Evolutionary conservation across 1,139 yeast genomes (phyloP).

Genomic region (Ogataea hybrid): DNA sequence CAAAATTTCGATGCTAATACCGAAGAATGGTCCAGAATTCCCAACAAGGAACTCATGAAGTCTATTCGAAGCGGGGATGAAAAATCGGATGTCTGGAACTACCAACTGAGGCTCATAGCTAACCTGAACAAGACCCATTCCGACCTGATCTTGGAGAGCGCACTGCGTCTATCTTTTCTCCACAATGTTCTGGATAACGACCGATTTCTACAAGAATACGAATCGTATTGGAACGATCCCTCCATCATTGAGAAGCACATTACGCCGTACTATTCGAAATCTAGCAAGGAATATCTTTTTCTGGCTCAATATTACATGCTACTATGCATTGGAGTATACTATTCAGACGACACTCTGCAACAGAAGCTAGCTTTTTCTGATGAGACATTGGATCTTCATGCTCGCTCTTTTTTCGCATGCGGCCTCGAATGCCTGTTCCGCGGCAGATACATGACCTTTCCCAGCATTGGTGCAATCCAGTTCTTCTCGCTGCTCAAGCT

Average conservation of each 20-base stretch:
- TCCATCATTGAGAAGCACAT: constrained; percentile 23
- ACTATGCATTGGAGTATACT: constrained; percentile 34
- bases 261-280: constrained; percentile 21
- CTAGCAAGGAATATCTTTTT: constrained; percentile 31
- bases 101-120: constrained; percentile 21
- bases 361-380: constrained; percentile 25
- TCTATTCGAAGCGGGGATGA: constrained; percentile 19
- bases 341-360: constrained; percentile 30
- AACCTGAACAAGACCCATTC: constrained; percentile 21
- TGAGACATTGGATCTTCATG: constrained; percentile 29
- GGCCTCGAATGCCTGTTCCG: constrained; percentile 36
- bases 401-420: constrained; percentile 33
- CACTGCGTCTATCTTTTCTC: constrained; percentile 19
- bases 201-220: constrained; percentile 22
- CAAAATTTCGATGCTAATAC: constrained; percentile 24
- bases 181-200: constrained; percentile 23
- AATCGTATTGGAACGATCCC: constrained; percentile 26
- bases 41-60: constrained; percentile 11
- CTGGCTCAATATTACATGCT: constrained; percentile 35
- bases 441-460: constrained; percentile 35
- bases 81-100: constrained; percentile 28
- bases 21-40: constrained; percentile 28
- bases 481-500: constrained; percentile 33
- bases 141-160: constrained; percentile 22
- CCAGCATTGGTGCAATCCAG: constrained; percentile 33